phyloP scores from a whole-genome alignment of 331 rosid species.

The Telfairia occidentalis region DNA sequence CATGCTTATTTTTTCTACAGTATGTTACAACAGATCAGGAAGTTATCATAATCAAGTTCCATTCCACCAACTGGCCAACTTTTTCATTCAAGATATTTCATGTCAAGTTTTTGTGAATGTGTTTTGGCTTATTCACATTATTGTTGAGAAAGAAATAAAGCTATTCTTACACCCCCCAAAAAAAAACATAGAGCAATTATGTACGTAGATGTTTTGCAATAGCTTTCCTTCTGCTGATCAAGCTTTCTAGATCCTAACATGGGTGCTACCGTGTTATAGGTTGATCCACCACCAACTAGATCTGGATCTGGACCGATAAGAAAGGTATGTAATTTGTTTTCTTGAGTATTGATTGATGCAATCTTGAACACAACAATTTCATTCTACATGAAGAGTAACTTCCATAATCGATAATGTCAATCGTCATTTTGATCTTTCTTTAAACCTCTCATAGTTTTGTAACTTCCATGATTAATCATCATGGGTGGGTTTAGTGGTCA shows the following conservation, averaged over 20 bases:
- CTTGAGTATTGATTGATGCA: not conserved
- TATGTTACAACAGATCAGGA: not conserved
- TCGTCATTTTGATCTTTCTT: not conserved
- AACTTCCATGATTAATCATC: too few relatives aligned
- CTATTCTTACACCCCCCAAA: not conserved
- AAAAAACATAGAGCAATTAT: not conserved
- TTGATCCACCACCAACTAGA: slow-evolving; percentile 59
- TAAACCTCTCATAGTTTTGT: not conserved
- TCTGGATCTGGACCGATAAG: slow-evolving; percentile 61
- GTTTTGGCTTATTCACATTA: not conserved
- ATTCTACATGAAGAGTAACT: not conserved
- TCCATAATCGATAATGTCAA: not conserved
- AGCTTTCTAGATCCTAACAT: slow-evolving; percentile 13
- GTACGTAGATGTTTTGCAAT: not conserved
- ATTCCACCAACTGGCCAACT: not conserved
- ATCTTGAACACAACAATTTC: not conserved
- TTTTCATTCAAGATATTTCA: not conserved
- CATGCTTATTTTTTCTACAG: too few relatives aligned
- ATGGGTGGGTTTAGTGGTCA: too few relatives aligned
- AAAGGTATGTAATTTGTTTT: slow-evolving; percentile 38
- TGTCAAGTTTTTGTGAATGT: not conserved
- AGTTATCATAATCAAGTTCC: not conserved
- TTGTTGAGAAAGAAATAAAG: not conserved
- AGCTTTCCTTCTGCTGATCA: not conserved
- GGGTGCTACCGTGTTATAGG: slow-evolving; percentile 33